Evolutionary conservation across 805 yeast species (phyloP).

Genomic region (Wickerhamomyces silvicola): DNA sequence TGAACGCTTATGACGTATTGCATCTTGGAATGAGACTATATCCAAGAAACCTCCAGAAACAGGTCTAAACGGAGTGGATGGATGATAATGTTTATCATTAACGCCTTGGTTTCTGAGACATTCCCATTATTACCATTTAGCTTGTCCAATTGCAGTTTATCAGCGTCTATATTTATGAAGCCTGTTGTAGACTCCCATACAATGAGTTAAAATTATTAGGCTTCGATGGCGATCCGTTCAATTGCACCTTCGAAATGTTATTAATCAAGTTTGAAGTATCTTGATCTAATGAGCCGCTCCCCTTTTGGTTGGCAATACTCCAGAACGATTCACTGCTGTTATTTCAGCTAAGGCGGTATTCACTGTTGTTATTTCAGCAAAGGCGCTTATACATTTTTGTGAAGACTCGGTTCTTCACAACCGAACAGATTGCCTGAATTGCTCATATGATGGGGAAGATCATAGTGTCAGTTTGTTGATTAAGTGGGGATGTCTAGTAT

Average conservation of each 20-base stretch:
- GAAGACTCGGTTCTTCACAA: too few species aligned
- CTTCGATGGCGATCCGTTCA: conserved; percentile 4
- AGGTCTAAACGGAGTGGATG: conserved; percentile 14
- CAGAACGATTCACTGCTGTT: too few species aligned
- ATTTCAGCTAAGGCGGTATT: too few species aligned
- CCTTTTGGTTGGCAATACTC: too few species aligned
- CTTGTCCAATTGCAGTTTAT: conserved; percentile 1
- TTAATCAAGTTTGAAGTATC: conserved; percentile 7
- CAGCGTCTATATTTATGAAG: conserved; percentile 9
- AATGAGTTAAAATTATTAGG: background rate
- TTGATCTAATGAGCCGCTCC: too few species aligned
- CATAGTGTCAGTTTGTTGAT: too few species aligned
- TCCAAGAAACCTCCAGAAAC: conserved; percentile 20
- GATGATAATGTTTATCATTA: conserved; percentile 7
- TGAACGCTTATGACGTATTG: background rate
- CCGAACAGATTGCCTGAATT: too few species aligned
- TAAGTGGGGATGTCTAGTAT: too few species aligned
- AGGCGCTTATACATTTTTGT: too few species aligned
- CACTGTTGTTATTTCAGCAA: too few species aligned
- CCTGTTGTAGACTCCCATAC: conserved; percentile 14
- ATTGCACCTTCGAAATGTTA: conserved; percentile 8
- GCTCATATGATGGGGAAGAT: too few species aligned
- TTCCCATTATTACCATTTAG: too few species aligned
- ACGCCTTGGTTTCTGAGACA: conserved; percentile 17
- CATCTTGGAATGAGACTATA: conserved; percentile 4